phyloP scores from a whole-genome alignment of 2,329 filamentous ascomycete species.

The Exophiala sp. region DNA sequence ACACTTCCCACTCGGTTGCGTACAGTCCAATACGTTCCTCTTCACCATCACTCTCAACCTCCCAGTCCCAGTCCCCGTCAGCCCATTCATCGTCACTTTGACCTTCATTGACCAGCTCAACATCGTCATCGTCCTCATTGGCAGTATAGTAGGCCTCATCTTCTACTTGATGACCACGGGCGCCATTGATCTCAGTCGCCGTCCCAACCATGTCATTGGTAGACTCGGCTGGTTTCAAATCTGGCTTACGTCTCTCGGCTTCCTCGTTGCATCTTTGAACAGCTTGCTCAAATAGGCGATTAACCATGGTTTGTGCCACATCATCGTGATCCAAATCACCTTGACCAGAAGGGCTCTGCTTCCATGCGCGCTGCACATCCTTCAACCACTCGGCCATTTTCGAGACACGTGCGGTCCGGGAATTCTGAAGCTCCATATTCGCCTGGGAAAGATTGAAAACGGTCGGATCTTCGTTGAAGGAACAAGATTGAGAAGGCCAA shows the following conservation, averaged over 20 bases:
- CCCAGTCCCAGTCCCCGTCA: conserved; percentile 12
- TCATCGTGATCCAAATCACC: no score
- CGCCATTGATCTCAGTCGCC: background rate
- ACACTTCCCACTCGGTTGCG: background rate
- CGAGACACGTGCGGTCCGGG: background rate
- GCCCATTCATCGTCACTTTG: conserved; percentile 10
- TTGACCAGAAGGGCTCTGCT: background rate
- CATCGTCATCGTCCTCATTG: background rate
- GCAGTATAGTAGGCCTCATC: conserved; percentile 7
- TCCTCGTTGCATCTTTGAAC: no score
- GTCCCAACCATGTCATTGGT: background rate
- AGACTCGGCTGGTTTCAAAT: background rate
- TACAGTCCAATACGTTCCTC: background rate
- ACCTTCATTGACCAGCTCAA: conserved; percentile 1
- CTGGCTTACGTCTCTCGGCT: no score
- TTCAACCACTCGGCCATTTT: background rate
- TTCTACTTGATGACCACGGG: background rate
- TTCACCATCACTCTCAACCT: background rate
- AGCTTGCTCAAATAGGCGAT: no score
- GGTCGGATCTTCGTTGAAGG: background rate
- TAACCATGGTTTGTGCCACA: no score
- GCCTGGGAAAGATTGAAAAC: background rate
- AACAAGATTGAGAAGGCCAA: background rate
- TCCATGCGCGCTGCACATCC: background rate
- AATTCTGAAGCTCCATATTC: background rate